These are phyloP conservation scores for Gossypium ekmanianum DNA, from an alignment of 345 rosid genomes.

Conservation along the genomic window DNA sequence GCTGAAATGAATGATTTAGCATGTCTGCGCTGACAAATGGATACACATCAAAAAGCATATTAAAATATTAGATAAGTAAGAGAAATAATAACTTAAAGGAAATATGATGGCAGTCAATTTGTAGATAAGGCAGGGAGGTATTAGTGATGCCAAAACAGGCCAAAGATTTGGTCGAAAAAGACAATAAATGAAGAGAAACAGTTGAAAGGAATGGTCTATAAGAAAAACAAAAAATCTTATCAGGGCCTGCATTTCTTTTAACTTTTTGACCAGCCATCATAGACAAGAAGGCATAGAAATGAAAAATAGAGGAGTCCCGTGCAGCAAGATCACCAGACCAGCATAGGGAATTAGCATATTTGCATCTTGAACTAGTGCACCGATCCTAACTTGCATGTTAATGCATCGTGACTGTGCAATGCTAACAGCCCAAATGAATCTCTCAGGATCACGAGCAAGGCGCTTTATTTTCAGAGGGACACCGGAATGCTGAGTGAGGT, in stretches of 20 bases:
- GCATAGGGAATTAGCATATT: slow-evolving; percentile 94
- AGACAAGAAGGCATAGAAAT: background rate
- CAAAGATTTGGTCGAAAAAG: background rate
- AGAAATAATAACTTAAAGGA: background rate
- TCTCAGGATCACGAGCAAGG: slow-evolving; percentile 75
- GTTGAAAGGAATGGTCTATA: background rate
- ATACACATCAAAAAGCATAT: background rate
- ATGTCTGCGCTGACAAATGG: slow-evolving; percentile 57
- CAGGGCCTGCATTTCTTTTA: background rate
- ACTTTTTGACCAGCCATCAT: background rate
- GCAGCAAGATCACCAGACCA: slow-evolving; percentile 60
- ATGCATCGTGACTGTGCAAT: slow-evolving; percentile 85
- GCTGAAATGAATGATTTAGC: slow-evolving; percentile 83
- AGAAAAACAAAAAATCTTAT: background rate
- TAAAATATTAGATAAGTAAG: background rate
- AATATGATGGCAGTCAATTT: background rate
- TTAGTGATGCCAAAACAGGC: background rate
- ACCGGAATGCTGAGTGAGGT: slow-evolving; percentile 55
- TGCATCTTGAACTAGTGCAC: slow-evolving; percentile 78
- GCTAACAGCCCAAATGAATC: slow-evolving; percentile 81
- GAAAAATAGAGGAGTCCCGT: background rate
- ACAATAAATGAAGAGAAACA: background rate
- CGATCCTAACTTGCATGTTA: slow-evolving; percentile 73
- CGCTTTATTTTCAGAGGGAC: slow-evolving; percentile 88
- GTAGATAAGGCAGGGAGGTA: background rate